Percentiles rank a stretch among this genome's conserved stretches.
These are phyloP conservation scores for Fraxinus sp. DNA, from an alignment of 305 asterid species.

Conservation along the genomic window DNA sequence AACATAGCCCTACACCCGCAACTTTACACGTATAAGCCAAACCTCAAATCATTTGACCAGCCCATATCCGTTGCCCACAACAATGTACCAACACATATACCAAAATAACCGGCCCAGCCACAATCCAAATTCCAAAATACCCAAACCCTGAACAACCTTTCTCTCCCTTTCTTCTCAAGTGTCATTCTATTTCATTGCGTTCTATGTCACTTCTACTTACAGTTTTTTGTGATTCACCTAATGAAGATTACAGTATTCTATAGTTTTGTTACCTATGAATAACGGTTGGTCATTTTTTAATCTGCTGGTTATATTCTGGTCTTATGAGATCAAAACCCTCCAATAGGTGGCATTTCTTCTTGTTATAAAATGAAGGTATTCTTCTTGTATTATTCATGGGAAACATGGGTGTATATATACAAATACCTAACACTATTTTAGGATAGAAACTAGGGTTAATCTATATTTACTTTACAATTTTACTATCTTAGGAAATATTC, in stretches of 20 bases:
- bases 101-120: not conserved
- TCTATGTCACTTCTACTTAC: not conserved
- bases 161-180: not conserved
- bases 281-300: slow-evolving; percentile 2
- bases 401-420: no score
- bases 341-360: not conserved
- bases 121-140: not conserved
- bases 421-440: no score
- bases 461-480: no score
- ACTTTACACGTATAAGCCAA: not conserved
- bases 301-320: not conserved
- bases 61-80: not conserved
- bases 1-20: not conserved
- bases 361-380: no score
- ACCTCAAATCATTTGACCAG: not conserved
- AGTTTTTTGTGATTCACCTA: slow-evolving; percentile 13
- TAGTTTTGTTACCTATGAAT: slow-evolving; percentile 2
- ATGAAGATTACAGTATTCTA: slow-evolving; percentile 12
- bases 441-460: no score
- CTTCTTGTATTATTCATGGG: no score
- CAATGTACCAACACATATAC: not conserved
- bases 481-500: no score
- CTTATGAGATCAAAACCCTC: not conserved
- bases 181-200: not conserved
- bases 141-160: not conserved